A percentile compares a stretch with the other conserved stretches of the same genome.
These are phyloP conservation scores for Xeromyces bisporus DNA, from an alignment of 495 filamentous ascomycete species.

Conservation along the genomic window DNA sequence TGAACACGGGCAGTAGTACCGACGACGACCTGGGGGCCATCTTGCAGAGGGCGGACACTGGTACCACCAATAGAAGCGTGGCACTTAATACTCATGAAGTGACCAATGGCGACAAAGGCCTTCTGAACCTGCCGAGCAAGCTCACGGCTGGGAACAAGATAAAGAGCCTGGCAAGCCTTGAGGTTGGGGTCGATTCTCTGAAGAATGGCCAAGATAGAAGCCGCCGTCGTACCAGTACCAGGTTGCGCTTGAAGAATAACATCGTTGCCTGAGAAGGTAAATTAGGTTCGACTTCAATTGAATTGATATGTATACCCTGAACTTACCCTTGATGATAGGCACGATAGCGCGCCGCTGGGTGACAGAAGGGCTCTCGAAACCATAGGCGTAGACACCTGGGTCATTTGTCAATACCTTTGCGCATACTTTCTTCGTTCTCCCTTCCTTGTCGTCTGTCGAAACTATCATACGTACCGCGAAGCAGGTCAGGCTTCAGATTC, in stretches of 20 bases:
- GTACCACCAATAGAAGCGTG: slow-evolving; percentile 99
- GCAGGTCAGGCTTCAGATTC: slow-evolving; percentile 87
- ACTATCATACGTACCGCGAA: slow-evolving; percentile 62
- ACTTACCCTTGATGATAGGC: slow-evolving; percentile 97
- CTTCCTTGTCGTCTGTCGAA: slow-evolving; percentile 5
- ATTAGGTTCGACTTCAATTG: slow-evolving; percentile 9
- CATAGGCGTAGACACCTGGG: slow-evolving; percentile 93
- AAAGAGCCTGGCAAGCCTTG: slow-evolving; percentile 89
- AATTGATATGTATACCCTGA: slow-evolving; percentile 1
- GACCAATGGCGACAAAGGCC: slow-evolving; percentile 92
- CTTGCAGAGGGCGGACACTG: slow-evolving; percentile 85
- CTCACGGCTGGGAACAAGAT: slow-evolving; percentile 94
- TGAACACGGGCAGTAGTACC: slow-evolving; percentile 95
- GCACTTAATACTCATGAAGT: slow-evolving; percentile 99
- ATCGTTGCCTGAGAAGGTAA: slow-evolving; percentile 63
- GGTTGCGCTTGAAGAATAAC: slow-evolving; percentile 98
- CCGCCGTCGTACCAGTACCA: slow-evolving; percentile 97
- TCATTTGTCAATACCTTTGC: slow-evolving; percentile 21
- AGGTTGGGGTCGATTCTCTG: slow-evolving; percentile 92
- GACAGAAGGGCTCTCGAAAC: slow-evolving; percentile 97
- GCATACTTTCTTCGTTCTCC: slow-evolving; percentile 10
- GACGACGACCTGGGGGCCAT: slow-evolving; percentile 90
- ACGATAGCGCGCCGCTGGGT: slow-evolving; percentile 99
- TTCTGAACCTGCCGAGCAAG: slow-evolving; percentile 97
- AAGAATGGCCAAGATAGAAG: slow-evolving; percentile 94